Percentiles rank a stretch among this genome's conserved stretches.
These are phyloP conservation scores for Metschnikowia sp. DNA, from an alignment of 805 yeast genomes.

Conservation along the genomic window DNA sequence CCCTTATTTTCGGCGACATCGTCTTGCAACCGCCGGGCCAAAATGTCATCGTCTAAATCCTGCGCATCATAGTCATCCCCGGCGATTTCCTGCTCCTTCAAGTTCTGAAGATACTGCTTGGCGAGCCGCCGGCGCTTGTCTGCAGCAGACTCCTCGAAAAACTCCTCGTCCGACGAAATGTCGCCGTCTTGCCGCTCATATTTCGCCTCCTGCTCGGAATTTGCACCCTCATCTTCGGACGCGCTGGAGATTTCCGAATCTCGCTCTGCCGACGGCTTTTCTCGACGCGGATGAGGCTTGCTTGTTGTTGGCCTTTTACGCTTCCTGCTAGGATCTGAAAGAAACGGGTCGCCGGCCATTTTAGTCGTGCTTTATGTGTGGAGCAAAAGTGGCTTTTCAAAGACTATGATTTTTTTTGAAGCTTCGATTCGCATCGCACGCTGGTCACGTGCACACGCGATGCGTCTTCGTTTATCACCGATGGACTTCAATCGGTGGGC, in stretches of 20 bases:
- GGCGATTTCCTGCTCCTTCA: constrained; percentile 53
- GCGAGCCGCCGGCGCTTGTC: constrained; percentile 94
- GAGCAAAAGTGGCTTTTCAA: neutral
- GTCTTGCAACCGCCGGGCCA: constrained; percentile 72
- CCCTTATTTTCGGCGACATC: constrained; percentile 93
- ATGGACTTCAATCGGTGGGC: neutral
- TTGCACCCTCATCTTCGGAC: constrained; percentile 25
- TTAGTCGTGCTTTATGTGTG: neutral
- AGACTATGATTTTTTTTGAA: neutral
- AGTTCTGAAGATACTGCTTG: constrained; percentile 80
- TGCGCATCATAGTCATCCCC: constrained; percentile 76
- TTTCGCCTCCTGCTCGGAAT: constrained; percentile 16
- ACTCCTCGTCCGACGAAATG: constrained; percentile 67
- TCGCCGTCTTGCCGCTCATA: constrained; percentile 20
- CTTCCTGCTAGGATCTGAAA: constrained; percentile 57
- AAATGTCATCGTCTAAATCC: constrained; percentile 83
- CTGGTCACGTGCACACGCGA: neutral
- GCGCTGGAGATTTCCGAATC: constrained; percentile 57
- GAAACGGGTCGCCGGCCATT: constrained; percentile 61
- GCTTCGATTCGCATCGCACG: neutral
- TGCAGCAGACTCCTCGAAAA: constrained; percentile 74
- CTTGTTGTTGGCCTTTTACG: constrained; percentile 34
- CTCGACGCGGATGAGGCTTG: constrained; percentile 18
- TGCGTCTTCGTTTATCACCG: no score
- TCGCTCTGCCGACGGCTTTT: constrained; percentile 11